A percentile compares a stretch with the other conserved stretches of the same genome.
Conservation (phyloP, 2,329 filamentous ascomycete genomes). For the Venturia pyrina region DNA sequence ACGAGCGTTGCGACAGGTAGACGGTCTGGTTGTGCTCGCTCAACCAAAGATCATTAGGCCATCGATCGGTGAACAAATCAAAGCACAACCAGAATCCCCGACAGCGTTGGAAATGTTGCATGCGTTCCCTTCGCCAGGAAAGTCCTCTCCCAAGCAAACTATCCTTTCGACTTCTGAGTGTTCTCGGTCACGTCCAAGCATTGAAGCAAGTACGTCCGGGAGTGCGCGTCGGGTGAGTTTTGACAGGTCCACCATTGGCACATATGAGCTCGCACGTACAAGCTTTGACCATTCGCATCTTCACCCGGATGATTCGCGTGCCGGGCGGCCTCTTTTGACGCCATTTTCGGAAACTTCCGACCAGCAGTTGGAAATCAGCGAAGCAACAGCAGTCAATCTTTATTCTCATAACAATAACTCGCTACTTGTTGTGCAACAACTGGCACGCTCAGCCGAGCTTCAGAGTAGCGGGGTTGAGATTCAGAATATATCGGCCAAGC, state of each 20-base stretch:
- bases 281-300: conserved; percentile 28
- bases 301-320: conserved; percentile 27
- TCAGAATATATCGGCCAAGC: not conserved
- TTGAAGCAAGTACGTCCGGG: conserved; percentile 21
- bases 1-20: conserved; percentile 5
- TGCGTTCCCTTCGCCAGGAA: not conserved
- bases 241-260: conserved; percentile 22
- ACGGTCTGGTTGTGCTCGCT: not conserved
- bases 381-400: conserved; percentile 50
- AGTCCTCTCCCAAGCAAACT: not conserved
- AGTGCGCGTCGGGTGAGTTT: conserved; percentile 20
- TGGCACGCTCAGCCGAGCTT: conserved; percentile 17
- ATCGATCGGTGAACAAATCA: not conserved
- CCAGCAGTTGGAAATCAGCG: conserved; percentile 46
- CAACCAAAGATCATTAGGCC: not conserved
- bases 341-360: conserved; percentile 38
- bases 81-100: not conserved
- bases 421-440: conserved; percentile 52
- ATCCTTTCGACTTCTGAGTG: not conserved
- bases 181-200: conserved; percentile 13
- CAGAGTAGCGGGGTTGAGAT: not conserved
- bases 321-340: conserved; percentile 37
- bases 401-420: conserved; percentile 56
- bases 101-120: not conserved
- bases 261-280: conserved; percentile 25